phyloP scores from a whole-genome alignment of 352 stramenopile species.

The Phytopythium mirpurense region DNA sequence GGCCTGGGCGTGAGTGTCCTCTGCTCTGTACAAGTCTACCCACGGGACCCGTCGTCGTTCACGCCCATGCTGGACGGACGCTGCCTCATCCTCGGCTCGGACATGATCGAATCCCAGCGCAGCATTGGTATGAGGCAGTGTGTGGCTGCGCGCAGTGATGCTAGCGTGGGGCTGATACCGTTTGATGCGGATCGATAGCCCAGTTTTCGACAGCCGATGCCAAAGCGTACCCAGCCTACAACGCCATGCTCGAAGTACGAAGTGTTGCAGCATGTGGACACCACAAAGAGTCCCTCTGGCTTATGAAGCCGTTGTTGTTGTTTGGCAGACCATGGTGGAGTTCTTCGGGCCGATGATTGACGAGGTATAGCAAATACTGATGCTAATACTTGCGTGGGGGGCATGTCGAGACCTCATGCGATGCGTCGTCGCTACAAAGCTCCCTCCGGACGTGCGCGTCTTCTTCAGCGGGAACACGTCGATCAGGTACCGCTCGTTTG shows the following conservation, averaged over 20 bases:
- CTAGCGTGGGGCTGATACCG: not conserved
- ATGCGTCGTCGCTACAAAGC: constrained; percentile 25
- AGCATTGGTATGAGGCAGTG: constrained; percentile 49
- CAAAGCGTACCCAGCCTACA: constrained; percentile 78
- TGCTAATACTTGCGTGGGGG: too few relatives aligned
- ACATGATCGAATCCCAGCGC: constrained; percentile 70
- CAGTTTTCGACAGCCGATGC: constrained; percentile 83
- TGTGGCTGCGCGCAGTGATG: not conserved
- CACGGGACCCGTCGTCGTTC: constrained; percentile 84
- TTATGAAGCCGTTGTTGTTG: not conserved
- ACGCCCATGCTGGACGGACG: constrained; percentile 75
- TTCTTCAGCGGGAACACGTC: constrained; percentile 44
- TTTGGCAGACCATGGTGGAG: constrained; percentile 57
- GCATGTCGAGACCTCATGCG: too few relatives aligned
- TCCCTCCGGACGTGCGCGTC: constrained; percentile 67
- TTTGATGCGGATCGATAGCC: constrained; percentile 26
- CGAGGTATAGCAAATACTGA: too few relatives aligned
- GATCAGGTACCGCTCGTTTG: constrained; percentile 21
- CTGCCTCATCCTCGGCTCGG: constrained; percentile 72
- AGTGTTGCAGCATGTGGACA: too few relatives aligned
- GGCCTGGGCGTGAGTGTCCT: too few relatives aligned
- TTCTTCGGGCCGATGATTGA: constrained; percentile 83
- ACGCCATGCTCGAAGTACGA: constrained; percentile 65
- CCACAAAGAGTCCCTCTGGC: too few relatives aligned
- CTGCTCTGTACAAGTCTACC: constrained; percentile 48